Evolutionary conservation across 2,329 filamentous ascomycete genomes (phyloP), one percentile per base, ranked within the genome.

Genomic region (Xylariomycetidae sp.): DNA sequence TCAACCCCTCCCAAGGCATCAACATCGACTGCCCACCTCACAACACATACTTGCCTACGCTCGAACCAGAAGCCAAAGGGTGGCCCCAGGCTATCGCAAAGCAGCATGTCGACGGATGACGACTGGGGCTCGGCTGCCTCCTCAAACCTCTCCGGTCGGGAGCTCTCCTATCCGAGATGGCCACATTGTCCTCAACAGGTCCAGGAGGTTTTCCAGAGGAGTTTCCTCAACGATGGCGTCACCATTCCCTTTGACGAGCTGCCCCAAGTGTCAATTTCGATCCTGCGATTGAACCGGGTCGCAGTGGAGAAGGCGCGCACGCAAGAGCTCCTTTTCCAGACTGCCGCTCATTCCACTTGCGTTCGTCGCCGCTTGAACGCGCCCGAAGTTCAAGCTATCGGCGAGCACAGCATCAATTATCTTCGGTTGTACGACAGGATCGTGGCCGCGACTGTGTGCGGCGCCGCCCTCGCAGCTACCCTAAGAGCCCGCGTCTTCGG

Each of bases 401-500:
- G 41, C 4, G 42, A 58, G 19, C 39, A 50, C 31, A 20, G 37
- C 12, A 40, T 25, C 18, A 5, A 19, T 17, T 57, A 49, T 22
- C 57, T 54, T n/a, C 35, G 54, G 6, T 37, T 51, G 10, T 57
- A 52, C 43, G 48, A 50, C 32, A 42, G 48, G 37, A 48, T 56
- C 13, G 39, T 55, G 15, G 38, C 49, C 2, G n/a, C n/a, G n/a
- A n/a, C n/a, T n/a, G n/a, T n/a, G n/a, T n/a, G n/a, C n/a, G n/a
- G n/a, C n/a, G 2, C 45, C 0, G 46, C 37, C 13, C 10, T 53
- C 2, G 50, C 58, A 5, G 36, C 32, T 3, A 43, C 37, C 27
- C 19, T 57, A 31, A 50, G 52, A 4, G 54, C 58, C 25, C 42
- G 42, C 14, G 57, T 47, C 4, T 64, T 59, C 44, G 55, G 52